phyloP scores from a whole-genome alignment of 768 basidiomycete species.

The Mrakia blollopis region DNA sequence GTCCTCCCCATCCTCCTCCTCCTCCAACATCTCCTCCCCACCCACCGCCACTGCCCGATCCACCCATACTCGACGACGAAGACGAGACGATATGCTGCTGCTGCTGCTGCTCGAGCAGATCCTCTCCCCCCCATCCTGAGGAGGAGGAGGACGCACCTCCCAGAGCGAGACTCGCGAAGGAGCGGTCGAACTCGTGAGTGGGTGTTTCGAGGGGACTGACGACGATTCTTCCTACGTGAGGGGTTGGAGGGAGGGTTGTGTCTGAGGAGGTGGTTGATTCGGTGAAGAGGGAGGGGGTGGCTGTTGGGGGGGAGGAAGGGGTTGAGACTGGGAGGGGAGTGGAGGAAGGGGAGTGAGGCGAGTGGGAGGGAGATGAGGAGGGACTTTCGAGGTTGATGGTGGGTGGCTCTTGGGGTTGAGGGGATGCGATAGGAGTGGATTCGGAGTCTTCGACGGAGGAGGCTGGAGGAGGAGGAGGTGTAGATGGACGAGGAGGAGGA shows the following conservation, averaged over 20 bases:
- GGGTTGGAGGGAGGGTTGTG: background rate
- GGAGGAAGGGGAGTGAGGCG: background rate
- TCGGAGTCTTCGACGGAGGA: background rate
- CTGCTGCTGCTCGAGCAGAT: no score
- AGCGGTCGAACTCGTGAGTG: slow-evolving; percentile 13
- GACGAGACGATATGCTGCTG: background rate
- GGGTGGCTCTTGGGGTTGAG: slow-evolving; percentile 2
- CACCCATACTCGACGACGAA: background rate
- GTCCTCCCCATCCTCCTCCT: background rate
- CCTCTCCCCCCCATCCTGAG: background rate
- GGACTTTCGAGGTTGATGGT: background rate
- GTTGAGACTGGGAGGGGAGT: slow-evolving; percentile 5
- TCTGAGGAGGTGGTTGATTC: background rate
- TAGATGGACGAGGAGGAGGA: slow-evolving; percentile 20
- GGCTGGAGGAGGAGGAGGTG: slow-evolving; percentile 3
- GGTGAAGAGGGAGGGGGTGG: background rate
- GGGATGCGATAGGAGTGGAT: background rate
- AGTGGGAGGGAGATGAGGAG: background rate
- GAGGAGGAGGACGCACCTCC: background rate
- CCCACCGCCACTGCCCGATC: background rate
- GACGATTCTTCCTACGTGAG: background rate
- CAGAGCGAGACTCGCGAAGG: slow-evolving; percentile 26
- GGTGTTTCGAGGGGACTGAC: slow-evolving; percentile 4
- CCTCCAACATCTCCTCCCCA: background rate
- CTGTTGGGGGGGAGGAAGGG: background rate